A percentile compares a stretch with the other conserved stretches of the same genome.
Conservation (phyloP, 306 rosid species). For the Begonia masoniana region DNA sequence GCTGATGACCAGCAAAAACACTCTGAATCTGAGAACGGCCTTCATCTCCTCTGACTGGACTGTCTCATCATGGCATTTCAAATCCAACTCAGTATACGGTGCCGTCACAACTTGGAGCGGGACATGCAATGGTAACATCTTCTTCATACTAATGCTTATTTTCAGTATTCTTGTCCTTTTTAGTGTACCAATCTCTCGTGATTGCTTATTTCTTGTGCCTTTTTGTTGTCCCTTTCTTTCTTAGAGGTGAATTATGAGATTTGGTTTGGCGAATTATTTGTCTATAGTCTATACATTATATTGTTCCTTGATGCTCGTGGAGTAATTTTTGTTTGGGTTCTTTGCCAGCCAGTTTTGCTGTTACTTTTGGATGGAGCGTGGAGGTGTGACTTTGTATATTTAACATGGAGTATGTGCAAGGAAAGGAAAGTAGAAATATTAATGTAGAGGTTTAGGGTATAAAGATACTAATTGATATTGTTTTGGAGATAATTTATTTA, state of each 20-base stretch:
- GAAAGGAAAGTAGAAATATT: no score
- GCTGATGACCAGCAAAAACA: conserved; percentile 48
- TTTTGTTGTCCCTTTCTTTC: background rate
- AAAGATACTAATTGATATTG: no score
- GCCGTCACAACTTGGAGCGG: conserved; percentile 68
- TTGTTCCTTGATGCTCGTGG: no score
- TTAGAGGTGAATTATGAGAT: no score
- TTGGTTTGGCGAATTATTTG: no score
- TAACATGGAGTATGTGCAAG: no score
- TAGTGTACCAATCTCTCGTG: background rate
- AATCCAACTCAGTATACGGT: conserved; percentile 45
- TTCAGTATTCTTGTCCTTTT: background rate
- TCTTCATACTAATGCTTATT: conserved; percentile 9
- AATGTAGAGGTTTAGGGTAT: no score
- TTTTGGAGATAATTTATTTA: no score
- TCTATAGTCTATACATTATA: no score
- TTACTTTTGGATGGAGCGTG: no score
- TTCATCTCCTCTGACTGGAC: conserved; percentile 35
- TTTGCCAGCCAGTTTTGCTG: no score
- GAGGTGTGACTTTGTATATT: no score
- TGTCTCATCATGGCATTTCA: conserved; percentile 37
- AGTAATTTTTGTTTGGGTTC: background rate
- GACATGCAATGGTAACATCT: conserved; percentile 57
- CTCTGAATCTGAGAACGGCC: conserved; percentile 44
- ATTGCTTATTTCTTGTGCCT: background rate